These are phyloP conservation scores for Fusarium torulosum DNA, from an alignment of 2,329 filamentous ascomycete genomes.

Conservation along the genomic window DNA sequence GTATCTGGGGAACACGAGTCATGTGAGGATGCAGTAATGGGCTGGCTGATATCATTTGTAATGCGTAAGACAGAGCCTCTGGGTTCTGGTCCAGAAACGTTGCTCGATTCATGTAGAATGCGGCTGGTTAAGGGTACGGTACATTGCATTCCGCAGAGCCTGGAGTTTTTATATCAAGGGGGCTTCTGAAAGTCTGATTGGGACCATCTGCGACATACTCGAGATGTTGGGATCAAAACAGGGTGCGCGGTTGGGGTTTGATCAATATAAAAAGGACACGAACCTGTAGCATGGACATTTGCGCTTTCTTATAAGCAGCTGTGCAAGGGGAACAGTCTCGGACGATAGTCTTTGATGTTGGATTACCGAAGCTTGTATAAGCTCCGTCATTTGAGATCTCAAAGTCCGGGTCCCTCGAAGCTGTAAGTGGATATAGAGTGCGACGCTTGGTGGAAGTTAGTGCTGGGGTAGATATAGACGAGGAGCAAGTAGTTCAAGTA, in stretches of 20 bases:
- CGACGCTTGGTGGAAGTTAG: slow-evolving; percentile 3
- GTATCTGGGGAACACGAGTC: slow-evolving; percentile 79
- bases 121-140: slow-evolving; percentile 41
- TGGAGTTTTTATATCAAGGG: slow-evolving; percentile 44
- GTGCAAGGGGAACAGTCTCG: slow-evolving; percentile 6
- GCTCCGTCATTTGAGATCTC: background rate
- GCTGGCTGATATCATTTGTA: slow-evolving; percentile 34
- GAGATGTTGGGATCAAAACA: slow-evolving; percentile 41
- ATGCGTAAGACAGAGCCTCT: slow-evolving; percentile 13
- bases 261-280: slow-evolving; percentile 36
- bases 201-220: slow-evolving; percentile 42
- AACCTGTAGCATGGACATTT: slow-evolving; percentile 29
- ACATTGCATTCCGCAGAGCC: slow-evolving; percentile 47
- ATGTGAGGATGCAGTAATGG: slow-evolving; percentile 45
- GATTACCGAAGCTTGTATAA: background rate
- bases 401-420: background rate
- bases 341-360: background rate
- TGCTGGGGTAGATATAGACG: slow-evolving; percentile 28
- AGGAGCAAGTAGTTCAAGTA: slow-evolving; percentile 7
- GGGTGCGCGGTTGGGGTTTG: slow-evolving; percentile 24
- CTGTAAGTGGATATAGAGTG: slow-evolving; percentile 9
- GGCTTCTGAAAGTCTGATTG: slow-evolving; percentile 34
- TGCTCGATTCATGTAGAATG: slow-evolving; percentile 45
- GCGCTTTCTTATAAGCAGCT: background rate
- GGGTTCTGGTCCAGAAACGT: slow-evolving; percentile 17